Evolutionary conservation across 352 stramenopile genomes (phyloP), one percentile per base, ranked within the genome.

Genomic region (Globisporangium megalacanthum): DNA sequence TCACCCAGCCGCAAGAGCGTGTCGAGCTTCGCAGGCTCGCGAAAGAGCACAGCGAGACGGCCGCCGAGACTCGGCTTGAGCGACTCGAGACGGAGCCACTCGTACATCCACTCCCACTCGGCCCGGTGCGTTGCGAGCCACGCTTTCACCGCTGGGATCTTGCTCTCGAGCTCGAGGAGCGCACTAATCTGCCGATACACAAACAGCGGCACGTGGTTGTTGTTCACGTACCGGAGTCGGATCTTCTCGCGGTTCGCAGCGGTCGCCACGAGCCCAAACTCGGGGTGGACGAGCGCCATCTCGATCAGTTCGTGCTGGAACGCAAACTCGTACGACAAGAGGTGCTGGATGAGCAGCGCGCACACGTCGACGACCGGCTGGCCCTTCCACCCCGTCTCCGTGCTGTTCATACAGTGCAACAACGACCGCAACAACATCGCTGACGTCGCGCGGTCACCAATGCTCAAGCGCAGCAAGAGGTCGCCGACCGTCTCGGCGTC

Each of bases 61-160:
- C 85, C 85, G 52, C 85, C 83, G 13, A 95, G 65, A 55, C 72
- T 87, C 19, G 82, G 83, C 41, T 90, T 84, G 48, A 95, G 65
- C 33, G 83, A 94, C 56, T 95, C 84, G 10, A 94, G 52, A 41
- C 86, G 84, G n/a, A 95, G 62, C 86, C 86, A 95, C 50, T 95
- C 83, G 54, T 95, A 93, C 53, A 88, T 76, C 86, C 86, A 95
- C 29, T 88, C 73, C 83, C 84, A 94, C 20, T 81, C 68, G 31
- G 54, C 66, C 4, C 69, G 66, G 54, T 91, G 78, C 13, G 67
- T 68, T 22, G 58, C 49, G 20, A 94, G 64, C 83, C 81, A 94
- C 20, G 56, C 31, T 14, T 62, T 73, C 36, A 92, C 82, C 17
- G 54, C 61, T 50, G 70, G 62, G 13, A 93, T 75, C 33, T 86